Conservation (phyloP, 106 monocot genomes). For the Alisma plantagoaquatica region DNA sequence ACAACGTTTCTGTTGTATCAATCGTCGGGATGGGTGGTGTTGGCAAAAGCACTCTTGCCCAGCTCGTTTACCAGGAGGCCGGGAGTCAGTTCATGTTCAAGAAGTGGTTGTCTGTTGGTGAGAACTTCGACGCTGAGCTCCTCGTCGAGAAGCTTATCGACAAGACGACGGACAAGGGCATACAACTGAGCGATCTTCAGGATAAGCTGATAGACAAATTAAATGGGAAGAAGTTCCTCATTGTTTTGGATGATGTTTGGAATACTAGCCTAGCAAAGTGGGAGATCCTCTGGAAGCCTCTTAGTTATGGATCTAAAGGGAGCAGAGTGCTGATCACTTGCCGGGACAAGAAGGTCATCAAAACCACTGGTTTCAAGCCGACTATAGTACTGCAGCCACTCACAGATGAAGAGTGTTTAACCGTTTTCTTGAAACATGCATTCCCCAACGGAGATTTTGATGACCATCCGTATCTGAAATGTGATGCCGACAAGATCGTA, state of each 20-base stretch:
- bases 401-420: background rate
- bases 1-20: no score
- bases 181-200: background rate
- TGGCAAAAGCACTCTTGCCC: no score
- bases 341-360: background rate
- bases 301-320: background rate
- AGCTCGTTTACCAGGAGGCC: no score
- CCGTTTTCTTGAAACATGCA: background rate
- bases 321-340: background rate
- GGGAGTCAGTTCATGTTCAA: no score
- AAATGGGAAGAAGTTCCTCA: background rate
- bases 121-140: background rate
- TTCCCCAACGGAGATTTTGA: background rate
- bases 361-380: background rate
- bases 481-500: conserved; percentile 21
- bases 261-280: background rate
- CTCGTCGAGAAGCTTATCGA: background rate
- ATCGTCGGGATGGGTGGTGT: no score
- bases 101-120: background rate
- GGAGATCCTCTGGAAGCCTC: background rate
- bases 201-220: background rate
- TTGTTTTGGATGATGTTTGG: background rate
- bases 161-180: background rate
- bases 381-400: background rate
- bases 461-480: conserved; percentile 6